Evolutionary conservation across 2,329 filamentous ascomycete species (phyloP), one percentile per base, ranked within the genome.

Genomic region (Helotiales sp.): DNA sequence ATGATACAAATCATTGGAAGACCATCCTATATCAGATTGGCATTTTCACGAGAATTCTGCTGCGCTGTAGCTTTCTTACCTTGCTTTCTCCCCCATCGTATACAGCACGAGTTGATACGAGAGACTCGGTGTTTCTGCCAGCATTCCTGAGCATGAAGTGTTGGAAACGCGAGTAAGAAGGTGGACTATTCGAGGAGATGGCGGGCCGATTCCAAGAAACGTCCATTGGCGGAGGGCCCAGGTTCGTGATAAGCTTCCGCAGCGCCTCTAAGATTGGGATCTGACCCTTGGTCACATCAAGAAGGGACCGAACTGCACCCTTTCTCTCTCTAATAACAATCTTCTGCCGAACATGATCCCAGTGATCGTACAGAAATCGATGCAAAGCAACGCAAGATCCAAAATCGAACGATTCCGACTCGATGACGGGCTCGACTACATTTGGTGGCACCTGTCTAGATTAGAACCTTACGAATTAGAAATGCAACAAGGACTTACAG

Each of bases 31-130:
- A 45, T 28, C 47, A 63, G n/a, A 34, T 71, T 34, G 72, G 67
- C 60, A 52, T 28, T 47, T 28, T 11, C 32, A 5, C 4, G 32
- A 30, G 30, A 45, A 22, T 10, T 11, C 22, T 34, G 26, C 30
- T 34, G 2, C 32, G 30, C 10, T 37, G 15, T 17, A 22, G 43
- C 10, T 65, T n/a, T n/a, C n/a, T n/a, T 73, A 86, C 86, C 79
- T 89, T 91, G 79, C 87, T 91, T 78, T 91, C 88, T 22, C 89
- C 89, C 37, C 89, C 89, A 74, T 91, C 89, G 73, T 91, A 91
- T 13, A 91, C 86, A 28, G 89, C 88, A 24, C 88, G 83, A 26
- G 86, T 86, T 2, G 87, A 89, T 24, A 89, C 77, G 66, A 89
- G 87, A 2, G 87, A 89, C 71, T 91, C 89, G 0, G 85, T 87